Evolutionary conservation across 2,329 filamentous ascomycete species (phyloP).

Genomic region (Penicillium sp.): DNA sequence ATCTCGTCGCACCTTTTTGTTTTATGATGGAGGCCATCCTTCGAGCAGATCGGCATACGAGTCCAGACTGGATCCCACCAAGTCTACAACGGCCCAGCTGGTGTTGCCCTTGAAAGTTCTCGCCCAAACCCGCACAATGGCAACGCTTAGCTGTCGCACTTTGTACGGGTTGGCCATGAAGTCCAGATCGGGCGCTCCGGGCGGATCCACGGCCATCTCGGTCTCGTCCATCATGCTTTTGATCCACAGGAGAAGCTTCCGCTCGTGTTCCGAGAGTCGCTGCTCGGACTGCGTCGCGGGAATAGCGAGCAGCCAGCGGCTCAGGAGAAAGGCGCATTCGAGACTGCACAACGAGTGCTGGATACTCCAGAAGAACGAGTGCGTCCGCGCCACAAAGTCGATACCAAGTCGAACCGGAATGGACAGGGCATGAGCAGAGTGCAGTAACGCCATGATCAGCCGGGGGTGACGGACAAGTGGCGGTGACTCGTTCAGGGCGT

Average conservation of each 20-base stretch:
- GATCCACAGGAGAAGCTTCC: constrained; percentile 44
- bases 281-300: constrained; percentile 40
- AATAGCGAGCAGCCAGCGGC: constrained; percentile 43
- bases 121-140: constrained; percentile 45
- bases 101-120: constrained; percentile 45
- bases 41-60: constrained; percentile 44
- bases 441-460: constrained; percentile 46
- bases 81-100: constrained; percentile 44
- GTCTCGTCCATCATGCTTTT: constrained; percentile 47
- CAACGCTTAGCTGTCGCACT: constrained; percentile 42
- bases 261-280: constrained; percentile 42
- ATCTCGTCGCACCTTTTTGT: background rate
- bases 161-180: constrained; percentile 41
- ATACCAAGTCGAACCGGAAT: constrained; percentile 51
- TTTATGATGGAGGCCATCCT: constrained; percentile 3
- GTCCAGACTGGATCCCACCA: constrained; percentile 43
- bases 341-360: constrained; percentile 51
- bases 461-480: constrained; percentile 40
- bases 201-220: constrained; percentile 40
- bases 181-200: constrained; percentile 35
- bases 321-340: constrained; percentile 48
- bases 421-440: constrained; percentile 51
- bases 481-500: constrained; percentile 40
- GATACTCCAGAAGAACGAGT: constrained; percentile 52
- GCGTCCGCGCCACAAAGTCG: constrained; percentile 48